Percentiles rank a stretch among this genome's conserved stretches.
Conservation (phyloP, 495 filamentous ascomycete genomes). For the Parathielavia hyrcaniae region DNA sequence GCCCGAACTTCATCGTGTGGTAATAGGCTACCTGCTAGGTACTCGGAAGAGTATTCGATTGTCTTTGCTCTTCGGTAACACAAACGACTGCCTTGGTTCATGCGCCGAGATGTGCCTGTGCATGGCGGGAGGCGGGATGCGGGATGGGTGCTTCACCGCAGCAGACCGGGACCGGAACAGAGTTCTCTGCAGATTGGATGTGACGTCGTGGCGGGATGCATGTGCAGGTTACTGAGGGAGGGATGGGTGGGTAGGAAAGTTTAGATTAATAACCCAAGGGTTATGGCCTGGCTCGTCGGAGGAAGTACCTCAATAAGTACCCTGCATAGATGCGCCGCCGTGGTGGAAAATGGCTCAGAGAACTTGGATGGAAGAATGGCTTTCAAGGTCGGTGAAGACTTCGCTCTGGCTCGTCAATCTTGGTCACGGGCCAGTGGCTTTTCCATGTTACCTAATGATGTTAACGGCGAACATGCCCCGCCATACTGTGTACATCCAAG, state of each 20-base stretch:
- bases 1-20: conserved; percentile 70
- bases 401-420: background rate
- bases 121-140: conserved; percentile 28
- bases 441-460: conserved; percentile 5
- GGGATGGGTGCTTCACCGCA: background rate
- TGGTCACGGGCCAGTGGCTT: background rate
- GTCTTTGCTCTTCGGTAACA: too few species aligned
- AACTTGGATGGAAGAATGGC: background rate
- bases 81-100: conserved; percentile 20
- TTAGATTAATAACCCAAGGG: background rate
- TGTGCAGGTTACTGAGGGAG: too few species aligned
- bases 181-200: background rate
- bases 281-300: background rate
- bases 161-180: background rate
- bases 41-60: too few species aligned
- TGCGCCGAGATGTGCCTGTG: conserved; percentile 16
- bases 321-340: too few species aligned
- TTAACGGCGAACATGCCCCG: background rate
- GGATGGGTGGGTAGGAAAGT: too few species aligned
- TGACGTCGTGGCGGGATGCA: too few species aligned
- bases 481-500: too few species aligned
- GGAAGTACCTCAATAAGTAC: background rate
- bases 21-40: too few species aligned
- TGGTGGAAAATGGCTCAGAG: background rate
- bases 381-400: background rate